Conservation (phyloP, 768 basidiomycete genomes). For the Suillus ampliporus region DNA sequence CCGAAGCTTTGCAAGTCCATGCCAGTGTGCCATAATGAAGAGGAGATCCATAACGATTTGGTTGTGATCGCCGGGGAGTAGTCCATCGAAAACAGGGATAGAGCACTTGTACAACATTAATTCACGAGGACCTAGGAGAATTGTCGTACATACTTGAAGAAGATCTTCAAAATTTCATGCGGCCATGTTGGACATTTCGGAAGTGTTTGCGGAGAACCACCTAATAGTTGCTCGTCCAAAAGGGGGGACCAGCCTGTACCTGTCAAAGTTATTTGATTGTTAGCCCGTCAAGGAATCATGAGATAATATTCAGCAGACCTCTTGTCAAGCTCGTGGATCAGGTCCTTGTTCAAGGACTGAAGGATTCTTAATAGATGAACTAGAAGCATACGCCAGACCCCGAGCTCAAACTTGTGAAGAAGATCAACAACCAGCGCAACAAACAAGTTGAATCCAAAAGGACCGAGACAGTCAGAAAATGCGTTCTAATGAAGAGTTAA, state of each 20-base stretch:
- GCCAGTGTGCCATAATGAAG: slow-evolving; percentile 40
- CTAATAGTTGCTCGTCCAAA: not conserved
- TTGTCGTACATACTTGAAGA: too few relatives aligned
- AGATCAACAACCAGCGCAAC: too few relatives aligned
- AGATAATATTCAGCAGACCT: slow-evolving; percentile 29
- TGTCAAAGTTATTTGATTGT: not conserved
- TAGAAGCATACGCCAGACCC: slow-evolving; percentile 19
- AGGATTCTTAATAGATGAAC: slow-evolving; percentile 42
- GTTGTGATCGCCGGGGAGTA: slow-evolving; percentile 35
- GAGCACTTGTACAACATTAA: slow-evolving; percentile 42
- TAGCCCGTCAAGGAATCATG: not conserved
- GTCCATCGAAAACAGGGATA: slow-evolving; percentile 21
- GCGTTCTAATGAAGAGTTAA: slow-evolving; percentile 33
- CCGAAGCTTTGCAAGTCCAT: slow-evolving; percentile 40
- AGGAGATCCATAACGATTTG: slow-evolving; percentile 25
- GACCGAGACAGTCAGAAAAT: slow-evolving; percentile 32
- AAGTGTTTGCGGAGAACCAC: too few relatives aligned
- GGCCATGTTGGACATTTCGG: too few relatives aligned
- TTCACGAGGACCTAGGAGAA: too few relatives aligned
- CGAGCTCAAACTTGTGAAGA: too few relatives aligned
- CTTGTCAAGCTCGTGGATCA: slow-evolving; percentile 31
- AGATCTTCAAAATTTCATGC: too few relatives aligned
- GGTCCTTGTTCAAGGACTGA: slow-evolving; percentile 20
- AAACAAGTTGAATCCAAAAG: too few relatives aligned
- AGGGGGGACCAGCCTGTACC: not conserved